These are phyloP conservation scores for Annulohypoxylon nitens DNA, from an alignment of 495 filamentous ascomycete genomes.

Conservation along the genomic window DNA sequence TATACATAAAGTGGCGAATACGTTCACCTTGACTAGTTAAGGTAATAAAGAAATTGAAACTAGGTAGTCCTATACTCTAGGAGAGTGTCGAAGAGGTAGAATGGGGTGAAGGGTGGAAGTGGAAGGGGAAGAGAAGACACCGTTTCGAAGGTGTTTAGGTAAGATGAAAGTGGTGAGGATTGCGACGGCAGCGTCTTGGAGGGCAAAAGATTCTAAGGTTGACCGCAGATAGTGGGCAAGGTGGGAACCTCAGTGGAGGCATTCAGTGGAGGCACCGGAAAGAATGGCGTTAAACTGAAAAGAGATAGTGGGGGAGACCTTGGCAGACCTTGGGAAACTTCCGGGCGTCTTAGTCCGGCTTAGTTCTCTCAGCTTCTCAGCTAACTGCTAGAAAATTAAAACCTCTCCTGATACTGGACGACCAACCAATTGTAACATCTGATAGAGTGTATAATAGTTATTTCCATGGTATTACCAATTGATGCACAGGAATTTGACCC, in stretches of 20 bases:
- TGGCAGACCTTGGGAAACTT: background rate
- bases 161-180: slow-evolving; percentile 29
- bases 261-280: slow-evolving; percentile 11
- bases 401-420: slow-evolving; percentile 11
- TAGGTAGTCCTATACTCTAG: background rate
- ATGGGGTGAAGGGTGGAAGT: background rate
- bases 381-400: slow-evolving; percentile 24
- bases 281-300: slow-evolving; percentile 35
- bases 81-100: background rate
- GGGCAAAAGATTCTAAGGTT: background rate
- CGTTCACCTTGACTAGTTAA: slow-evolving; percentile 12
- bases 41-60: background rate
- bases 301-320: slow-evolving; percentile 39
- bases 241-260: background rate
- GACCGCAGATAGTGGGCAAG: background rate
- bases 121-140: slow-evolving; percentile 21
- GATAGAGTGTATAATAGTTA: background rate
- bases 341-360: slow-evolving; percentile 14
- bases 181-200: slow-evolving; percentile 24
- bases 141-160: slow-evolving; percentile 22
- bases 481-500: background rate
- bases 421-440: slow-evolving; percentile 4
- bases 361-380: slow-evolving; percentile 5
- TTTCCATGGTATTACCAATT: slow-evolving; percentile 9
- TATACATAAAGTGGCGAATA: slow-evolving; percentile 41